Percentiles rank a stretch among this genome's conserved stretches.
These are phyloP conservation scores for Simmondsia chinensis DNA, from an alignment of 148 eudicot genomes.

Conservation along the genomic window DNA sequence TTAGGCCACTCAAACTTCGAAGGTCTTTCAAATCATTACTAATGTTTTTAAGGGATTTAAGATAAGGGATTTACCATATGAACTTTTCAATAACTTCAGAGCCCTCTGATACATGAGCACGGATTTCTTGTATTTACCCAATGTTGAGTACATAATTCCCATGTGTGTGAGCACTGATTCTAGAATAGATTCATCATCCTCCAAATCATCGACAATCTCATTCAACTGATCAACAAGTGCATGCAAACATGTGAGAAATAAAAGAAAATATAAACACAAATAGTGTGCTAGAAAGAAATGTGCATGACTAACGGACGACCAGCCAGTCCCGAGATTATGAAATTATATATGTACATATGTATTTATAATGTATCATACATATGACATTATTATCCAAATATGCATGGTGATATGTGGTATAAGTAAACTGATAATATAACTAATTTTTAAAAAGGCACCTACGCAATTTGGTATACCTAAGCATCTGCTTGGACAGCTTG, in stretches of 20 bases:
- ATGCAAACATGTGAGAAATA: neutral
- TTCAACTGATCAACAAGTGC: conserved; percentile 40
- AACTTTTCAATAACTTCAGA: conserved; percentile 37
- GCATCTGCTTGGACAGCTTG: too few relatives aligned
- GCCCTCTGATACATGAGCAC: conserved; percentile 49
- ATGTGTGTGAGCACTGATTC: conserved; percentile 73
- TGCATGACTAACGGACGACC: too few relatives aligned
- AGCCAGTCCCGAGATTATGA: too few relatives aligned
- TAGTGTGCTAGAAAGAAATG: neutral
- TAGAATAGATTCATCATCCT: conserved; percentile 51
- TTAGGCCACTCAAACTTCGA: too few relatives aligned
- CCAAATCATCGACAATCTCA: conserved; percentile 38
- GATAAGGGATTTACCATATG: conserved; percentile 62
- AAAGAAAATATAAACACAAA: neutral
- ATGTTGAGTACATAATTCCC: conserved; percentile 75
- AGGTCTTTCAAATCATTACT: too few relatives aligned
- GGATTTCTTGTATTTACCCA: conserved; percentile 56
- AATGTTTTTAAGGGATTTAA: conserved; percentile 24
- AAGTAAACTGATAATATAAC: too few relatives aligned
- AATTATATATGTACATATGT: too few relatives aligned
- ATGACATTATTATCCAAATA: too few relatives aligned
- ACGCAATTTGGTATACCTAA: too few relatives aligned
- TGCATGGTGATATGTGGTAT: too few relatives aligned
- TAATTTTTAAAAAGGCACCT: too few relatives aligned
- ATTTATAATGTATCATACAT: too few relatives aligned